Evolutionary conservation across 176 grass and related monocot species (phyloP).

Genomic region (Lolium perenne): DNA sequence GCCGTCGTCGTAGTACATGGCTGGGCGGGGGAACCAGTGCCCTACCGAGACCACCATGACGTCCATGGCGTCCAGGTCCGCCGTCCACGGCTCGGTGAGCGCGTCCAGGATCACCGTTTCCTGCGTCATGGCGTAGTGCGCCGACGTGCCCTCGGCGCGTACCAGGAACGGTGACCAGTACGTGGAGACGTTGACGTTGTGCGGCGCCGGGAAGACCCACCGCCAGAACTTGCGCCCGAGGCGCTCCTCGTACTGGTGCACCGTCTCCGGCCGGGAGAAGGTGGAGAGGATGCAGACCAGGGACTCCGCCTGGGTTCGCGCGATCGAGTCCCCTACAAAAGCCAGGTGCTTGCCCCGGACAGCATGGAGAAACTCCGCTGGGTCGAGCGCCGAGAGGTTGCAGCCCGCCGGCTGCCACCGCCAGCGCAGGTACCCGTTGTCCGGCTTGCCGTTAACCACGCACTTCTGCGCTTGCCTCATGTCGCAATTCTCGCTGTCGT

Average conservation of each 20-base stretch:
- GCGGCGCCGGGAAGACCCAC: conserved; percentile 30
- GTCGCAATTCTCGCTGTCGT: conserved; percentile 42
- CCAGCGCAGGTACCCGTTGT: conserved; percentile 48
- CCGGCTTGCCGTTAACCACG: conserved; percentile 44
- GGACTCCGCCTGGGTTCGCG: conserved; percentile 51
- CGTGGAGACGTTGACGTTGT: conserved; percentile 37
- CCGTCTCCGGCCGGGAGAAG: conserved; percentile 15
- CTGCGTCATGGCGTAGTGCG: conserved; percentile 43
- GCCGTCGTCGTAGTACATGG: conserved; percentile 51
- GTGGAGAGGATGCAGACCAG: conserved; percentile 45
- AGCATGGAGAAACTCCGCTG: conserved; percentile 20
- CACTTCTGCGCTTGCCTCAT: conserved; percentile 51
- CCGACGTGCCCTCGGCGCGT: conserved; percentile 31
- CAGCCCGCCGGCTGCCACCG: conserved; percentile 42
- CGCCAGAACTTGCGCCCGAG: conserved; percentile 42
- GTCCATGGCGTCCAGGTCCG: conserved; percentile 50
- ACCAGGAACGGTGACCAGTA: conserved; percentile 59
- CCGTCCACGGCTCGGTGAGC: conserved; percentile 41
- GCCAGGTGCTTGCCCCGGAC: conserved; percentile 21
- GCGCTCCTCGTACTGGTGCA: conserved; percentile 37
- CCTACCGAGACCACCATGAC: conserved; percentile 45
- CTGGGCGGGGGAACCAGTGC: conserved; percentile 61
- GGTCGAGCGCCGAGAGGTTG: conserved; percentile 36
- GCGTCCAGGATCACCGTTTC: conserved; percentile 35
- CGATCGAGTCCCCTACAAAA: conserved; percentile 46